Evolutionary conservation across 306 rosid species (phyloP).

Genomic region (Senna tora): DNA sequence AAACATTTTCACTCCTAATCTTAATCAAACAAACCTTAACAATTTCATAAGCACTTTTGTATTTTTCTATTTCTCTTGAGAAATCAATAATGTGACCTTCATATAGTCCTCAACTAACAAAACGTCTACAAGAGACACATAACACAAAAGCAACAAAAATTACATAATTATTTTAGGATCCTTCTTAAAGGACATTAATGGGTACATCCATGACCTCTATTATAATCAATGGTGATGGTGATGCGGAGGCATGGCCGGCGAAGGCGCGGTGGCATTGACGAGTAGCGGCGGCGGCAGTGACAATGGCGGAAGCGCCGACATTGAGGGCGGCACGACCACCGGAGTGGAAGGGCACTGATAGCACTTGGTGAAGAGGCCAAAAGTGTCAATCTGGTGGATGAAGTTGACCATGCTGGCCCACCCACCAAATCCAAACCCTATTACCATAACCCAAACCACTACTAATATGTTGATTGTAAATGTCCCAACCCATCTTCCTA

Average conservation of each 20-base stretch:
- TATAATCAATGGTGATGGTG: neutral
- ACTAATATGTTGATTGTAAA: slow-evolving; percentile 66
- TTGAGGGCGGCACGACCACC: neutral
- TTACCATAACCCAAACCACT: slow-evolving; percentile 73
- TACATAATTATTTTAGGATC: neutral
- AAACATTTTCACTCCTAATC: no score
- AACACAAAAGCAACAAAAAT: neutral
- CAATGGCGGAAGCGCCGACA: neutral
- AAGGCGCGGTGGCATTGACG: slow-evolving; percentile 8
- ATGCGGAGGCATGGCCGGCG: neutral
- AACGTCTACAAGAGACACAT: no score
- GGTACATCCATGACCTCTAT: no score
- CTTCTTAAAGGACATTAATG: no score
- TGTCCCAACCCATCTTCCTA: slow-evolving; percentile 53
- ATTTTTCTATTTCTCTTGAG: no score
- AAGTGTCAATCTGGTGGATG: slow-evolving; percentile 79
- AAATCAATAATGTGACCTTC: no score
- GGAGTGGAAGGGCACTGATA: slow-evolving; percentile 60
- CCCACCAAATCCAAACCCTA: slow-evolving; percentile 68
- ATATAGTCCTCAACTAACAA: no score
- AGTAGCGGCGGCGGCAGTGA: neutral
- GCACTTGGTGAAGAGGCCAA: slow-evolving; percentile 85
- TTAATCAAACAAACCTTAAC: no score
- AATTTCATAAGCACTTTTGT: no score
- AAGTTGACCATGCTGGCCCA: slow-evolving; percentile 57